Evolutionary conservation across 2,329 filamentous ascomycete species (phyloP), one percentile per base, ranked within the genome.

Genomic region (Scedosporium minutisporum): DNA sequence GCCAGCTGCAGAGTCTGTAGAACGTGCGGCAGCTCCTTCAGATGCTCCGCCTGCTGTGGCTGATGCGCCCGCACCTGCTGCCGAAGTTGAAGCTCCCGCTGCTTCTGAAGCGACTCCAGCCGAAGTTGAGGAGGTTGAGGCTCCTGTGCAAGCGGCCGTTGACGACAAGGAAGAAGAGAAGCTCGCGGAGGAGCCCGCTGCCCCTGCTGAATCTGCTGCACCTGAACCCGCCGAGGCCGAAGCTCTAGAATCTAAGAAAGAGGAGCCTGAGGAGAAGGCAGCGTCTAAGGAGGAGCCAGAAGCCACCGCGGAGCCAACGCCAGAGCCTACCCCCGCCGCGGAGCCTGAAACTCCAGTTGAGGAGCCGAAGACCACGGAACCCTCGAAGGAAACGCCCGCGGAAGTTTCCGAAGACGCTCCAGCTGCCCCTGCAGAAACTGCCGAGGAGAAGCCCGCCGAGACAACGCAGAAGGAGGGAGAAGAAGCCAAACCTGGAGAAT

Each of bases 121-220:
- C 48, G 63, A 62, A n/a, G 58, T 29, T 12, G 60, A 64, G 48
- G 53, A 59, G 41, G 38, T 57, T 14, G 60, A 25, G 27, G 53
- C 27, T 10, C 21, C 65, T 6, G 58, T 27, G 57, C 38, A 48
- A 16, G 59, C 63, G 51, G 21, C 55, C 16, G 21, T 64, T 57
- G 65, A 61, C 16, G 41, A 61, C 12, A 60, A 61, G 29, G 63
- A 57, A 29, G 64, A 65, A 41, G 63, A 66, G 59, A 29, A 21
- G 14, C 5, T 23, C 18, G 14, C n/a, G 5, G 14, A 23, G 23
- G 51, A 57, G 18, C 21, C 63, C 29, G 61, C 61, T 51, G 62
- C 60, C 58, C 62, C 65, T 61, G 60, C 67, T 16, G 65, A 68
- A 57, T 62, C 66, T 60, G 63, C 67, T 63, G 61, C 6, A 2